Evolutionary conservation across 2,329 filamentous ascomycete genomes (phyloP), one percentile per base, ranked within the genome.

Genomic region (Sphaerostilbella broomeana): DNA sequence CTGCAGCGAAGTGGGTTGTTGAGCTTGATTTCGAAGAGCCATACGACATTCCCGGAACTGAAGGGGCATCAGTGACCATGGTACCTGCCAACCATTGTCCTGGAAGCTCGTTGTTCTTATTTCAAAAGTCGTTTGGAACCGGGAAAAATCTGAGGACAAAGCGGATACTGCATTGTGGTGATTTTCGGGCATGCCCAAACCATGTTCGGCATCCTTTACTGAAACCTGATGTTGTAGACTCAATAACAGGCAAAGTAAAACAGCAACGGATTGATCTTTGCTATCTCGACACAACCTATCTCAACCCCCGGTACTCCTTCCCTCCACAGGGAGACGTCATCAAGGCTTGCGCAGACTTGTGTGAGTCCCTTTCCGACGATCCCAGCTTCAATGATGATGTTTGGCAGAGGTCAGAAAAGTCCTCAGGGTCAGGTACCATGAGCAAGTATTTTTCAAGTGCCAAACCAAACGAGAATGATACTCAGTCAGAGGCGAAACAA

Each of bases 41-140:
- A 36, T 73, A 81, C 5, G 84, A 94, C 46, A 77, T 98, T 1
- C 86, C 87, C 0, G 81, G 77, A 7, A 95, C 88, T 0, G 76
- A 84, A 39, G 88, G 88, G 2, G 89, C 88, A 5, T 76, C 73
- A 8, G 88, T 97, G 27, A 95, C 87, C 2, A 95, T 97, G 87
- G 87, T 98, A 21, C 80, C 86, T 3, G 92, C 92, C 10, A 98
- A 98, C 51, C 92, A 98, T 56, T 98, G 92, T 51, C 92, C 92
- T 0, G 92, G 92, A 0, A 95, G 88, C 53, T 94, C 90, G 0
- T 64, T 98, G 1, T 98, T 94, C 52, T 69, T 98, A 1, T 97
- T 95, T 50, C 84, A 95, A 57, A 95, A 95, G 58, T 63, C 65
- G 0, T 63, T 83, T 10, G 76, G 76, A 2, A 79, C 75, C 49